A percentile compares a stretch with the other conserved stretches of the same genome.
Evolutionary conservation across 768 basidiomycete genomes (phyloP).

Genomic region (Macrolepiota fuliginosa): DNA sequence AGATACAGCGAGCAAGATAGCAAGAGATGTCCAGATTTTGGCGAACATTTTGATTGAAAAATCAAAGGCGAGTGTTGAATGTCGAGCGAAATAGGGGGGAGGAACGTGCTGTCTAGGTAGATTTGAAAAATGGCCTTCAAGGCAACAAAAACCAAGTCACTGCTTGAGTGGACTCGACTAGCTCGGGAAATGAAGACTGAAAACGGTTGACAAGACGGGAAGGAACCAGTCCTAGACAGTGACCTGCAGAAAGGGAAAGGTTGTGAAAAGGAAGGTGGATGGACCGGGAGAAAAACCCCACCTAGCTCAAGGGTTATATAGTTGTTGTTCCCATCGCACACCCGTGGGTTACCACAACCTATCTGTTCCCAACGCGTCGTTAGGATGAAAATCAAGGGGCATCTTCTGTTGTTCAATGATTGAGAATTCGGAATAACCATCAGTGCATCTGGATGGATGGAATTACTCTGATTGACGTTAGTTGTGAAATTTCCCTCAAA

Average conservation of each 20-base stretch:
- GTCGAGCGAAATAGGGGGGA: not conserved
- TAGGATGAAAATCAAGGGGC: not conserved
- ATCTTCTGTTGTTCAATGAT: not conserved
- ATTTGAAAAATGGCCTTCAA: not conserved
- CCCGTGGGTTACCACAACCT: not conserved
- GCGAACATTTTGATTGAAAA: conserved; percentile 24
- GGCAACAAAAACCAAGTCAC: conserved; percentile 13
- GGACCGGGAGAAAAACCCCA: conserved; percentile 2
- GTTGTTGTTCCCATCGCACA: not conserved
- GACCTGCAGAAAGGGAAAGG: conserved; percentile 15
- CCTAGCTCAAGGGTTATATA: not conserved
- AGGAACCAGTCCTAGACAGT: conserved; percentile 28
- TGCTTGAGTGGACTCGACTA: not conserved
- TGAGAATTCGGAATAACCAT: not conserved
- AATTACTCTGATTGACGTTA: not conserved
- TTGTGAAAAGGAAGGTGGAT: conserved; percentile 5
- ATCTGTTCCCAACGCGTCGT: not conserved
- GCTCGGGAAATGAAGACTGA: not conserved
- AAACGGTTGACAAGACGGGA: conserved; percentile 9
- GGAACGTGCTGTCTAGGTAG: not conserved
- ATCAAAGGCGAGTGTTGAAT: not conserved
- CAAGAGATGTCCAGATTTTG: conserved; percentile 26
- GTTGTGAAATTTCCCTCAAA: not conserved
- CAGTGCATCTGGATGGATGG: not conserved
- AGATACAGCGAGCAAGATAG: conserved; percentile 30